A percentile compares a stretch with the other conserved stretches of the same genome.
phyloP scores from a whole-genome alignment of 306 rosid species.

The Neltuma alba region DNA sequence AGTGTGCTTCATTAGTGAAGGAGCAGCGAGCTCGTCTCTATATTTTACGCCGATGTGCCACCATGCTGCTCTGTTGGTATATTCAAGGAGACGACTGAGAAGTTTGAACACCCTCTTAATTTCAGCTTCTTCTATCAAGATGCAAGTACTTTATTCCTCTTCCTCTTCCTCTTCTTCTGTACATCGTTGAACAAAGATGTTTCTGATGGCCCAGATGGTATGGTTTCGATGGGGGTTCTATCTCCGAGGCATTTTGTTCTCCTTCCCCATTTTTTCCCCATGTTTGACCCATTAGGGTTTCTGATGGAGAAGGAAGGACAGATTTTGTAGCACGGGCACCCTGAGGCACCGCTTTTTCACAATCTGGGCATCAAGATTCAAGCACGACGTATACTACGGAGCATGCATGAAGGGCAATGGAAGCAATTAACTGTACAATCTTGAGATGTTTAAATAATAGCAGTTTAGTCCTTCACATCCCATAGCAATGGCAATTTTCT shows the following conservation, averaged over 20 bases:
- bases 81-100: slow-evolving; percentile 80
- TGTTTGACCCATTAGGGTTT: slow-evolving; percentile 58
- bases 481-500: background rate
- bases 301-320: slow-evolving; percentile 41
- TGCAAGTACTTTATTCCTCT: background rate
- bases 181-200: slow-evolving; percentile 24
- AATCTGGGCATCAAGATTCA: slow-evolving; percentile 32
- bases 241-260: slow-evolving; percentile 36
- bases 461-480: background rate
- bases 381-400: slow-evolving; percentile 31
- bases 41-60: slow-evolving; percentile 92
- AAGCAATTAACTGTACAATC: slow-evolving; percentile 7
- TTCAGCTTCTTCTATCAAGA: background rate
- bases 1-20: slow-evolving; percentile 73
- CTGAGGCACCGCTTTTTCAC: slow-evolving; percentile 40
- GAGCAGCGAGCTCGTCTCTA: slow-evolving; percentile 89
- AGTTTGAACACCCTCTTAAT: background rate
- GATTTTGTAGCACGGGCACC: slow-evolving; percentile 25
- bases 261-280: slow-evolving; percentile 21
- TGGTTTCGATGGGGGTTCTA: slow-evolving; percentile 34
- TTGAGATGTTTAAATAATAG: slow-evolving; percentile 21
- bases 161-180: background rate
- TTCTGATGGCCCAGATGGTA: slow-evolving; percentile 37
- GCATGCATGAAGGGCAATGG: slow-evolving; percentile 7
- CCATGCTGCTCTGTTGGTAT: slow-evolving; percentile 95